Base-by-base conservation (phyloP, 495 filamentous ascomycete species). In the Penicillium diatomitis region DNA sequence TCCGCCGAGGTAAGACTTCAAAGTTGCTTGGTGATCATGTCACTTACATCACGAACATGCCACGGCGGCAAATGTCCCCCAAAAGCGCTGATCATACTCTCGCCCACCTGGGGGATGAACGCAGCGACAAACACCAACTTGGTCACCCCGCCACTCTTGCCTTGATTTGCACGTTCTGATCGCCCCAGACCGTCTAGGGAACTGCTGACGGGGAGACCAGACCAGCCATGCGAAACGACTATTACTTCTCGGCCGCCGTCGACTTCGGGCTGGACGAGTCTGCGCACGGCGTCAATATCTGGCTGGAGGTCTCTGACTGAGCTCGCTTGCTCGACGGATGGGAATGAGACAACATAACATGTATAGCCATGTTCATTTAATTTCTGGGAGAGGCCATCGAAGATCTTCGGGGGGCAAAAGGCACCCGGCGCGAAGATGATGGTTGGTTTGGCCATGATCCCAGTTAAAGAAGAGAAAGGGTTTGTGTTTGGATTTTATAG, bases 171-270 rank as follows among this genome's bases (percentile, higher is more conserved):
- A 2, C 75, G 61, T 5, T 69, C 58, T 2, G 32, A 34, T 47
- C 70, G 72, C 46, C 64, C 70, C n/a, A 74, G 54, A 0, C 67
- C 74, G 32, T 70, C 67, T 35, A 79, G 54, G 3, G 74, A 73
- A 44, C 70, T 75, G 54, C 60, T 68, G 6, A 71, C 74, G 0
- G 77, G 72, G 8, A 74, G 48, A 4, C 77, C 78, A 31, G 75
- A 66, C 63, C 77, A 80, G 35, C 72, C 75, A 54, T 73, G 69
- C 32, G 60, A 54, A 29, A 73, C 44, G 28, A 73, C 38, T 8
- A 71, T 44, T 8, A 73, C 59, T n/a, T 71, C 67, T 28, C 61
- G 49, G 5, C 67, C 65, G 0, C 49, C 57, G 8, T 63, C 44
- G 27, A 52, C 54, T 40, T 60, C 67, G 4, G 45, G 36, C 30